These are phyloP conservation scores for Colletotrichum sp. DNA, from an alignment of 2,329 filamentous ascomycete genomes.

Conservation along the genomic window DNA sequence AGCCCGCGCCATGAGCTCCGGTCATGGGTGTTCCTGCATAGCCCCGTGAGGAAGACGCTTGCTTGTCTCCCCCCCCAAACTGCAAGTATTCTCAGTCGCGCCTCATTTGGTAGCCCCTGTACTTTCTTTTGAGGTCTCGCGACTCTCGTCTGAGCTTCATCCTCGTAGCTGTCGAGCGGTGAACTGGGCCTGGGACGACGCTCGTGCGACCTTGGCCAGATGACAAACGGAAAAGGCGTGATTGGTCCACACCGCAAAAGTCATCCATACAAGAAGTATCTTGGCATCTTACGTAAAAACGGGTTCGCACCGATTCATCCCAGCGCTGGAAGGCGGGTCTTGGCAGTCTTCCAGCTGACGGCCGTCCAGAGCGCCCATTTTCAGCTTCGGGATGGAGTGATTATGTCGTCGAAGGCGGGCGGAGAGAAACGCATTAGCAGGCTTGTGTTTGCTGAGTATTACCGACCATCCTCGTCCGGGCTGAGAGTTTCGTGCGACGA, in stretches of 20 bases:
- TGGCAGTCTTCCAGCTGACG: not conserved
- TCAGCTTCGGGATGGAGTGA: not conserved
- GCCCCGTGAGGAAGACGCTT: too few species aligned
- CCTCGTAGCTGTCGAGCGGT: not conserved
- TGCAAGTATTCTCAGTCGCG: not conserved
- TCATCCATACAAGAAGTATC: not conserved
- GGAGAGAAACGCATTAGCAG: not conserved
- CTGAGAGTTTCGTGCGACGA: too few species aligned
- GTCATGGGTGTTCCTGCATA: too few species aligned
- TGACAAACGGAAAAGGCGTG: not conserved
- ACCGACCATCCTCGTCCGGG: not conserved
- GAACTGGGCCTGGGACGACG: not conserved
- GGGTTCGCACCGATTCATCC: not conserved
- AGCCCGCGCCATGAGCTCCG: not conserved
- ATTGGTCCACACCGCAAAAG: not conserved
- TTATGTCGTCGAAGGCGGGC: not conserved
- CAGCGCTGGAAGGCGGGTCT: not conserved
- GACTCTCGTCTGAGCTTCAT: not conserved
- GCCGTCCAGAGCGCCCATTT: fast-evolving
- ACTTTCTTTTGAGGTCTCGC: not conserved
- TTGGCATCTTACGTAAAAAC: not conserved
- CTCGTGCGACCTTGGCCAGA: not conserved
- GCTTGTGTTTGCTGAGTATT: not conserved
- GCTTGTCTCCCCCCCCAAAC: not conserved
- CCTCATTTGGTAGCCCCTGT: fast-evolving